Evolutionary conservation across 495 filamentous ascomycete genomes (phyloP), one percentile per base, ranked within the genome.

Genomic region (Lepidopterella palustris): DNA sequence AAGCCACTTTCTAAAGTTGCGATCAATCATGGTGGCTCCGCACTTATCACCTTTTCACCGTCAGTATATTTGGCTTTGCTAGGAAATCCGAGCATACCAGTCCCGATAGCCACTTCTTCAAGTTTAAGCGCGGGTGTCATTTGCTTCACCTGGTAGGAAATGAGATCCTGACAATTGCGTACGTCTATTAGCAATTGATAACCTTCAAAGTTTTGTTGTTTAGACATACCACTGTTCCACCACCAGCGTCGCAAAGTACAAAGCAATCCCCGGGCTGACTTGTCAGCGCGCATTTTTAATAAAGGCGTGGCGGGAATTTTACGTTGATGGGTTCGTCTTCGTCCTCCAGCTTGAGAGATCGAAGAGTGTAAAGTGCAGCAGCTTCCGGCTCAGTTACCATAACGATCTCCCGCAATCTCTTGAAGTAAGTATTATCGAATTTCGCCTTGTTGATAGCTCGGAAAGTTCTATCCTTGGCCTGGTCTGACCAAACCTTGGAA

Each of bases 41-140:
- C 55, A 57, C 45, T 48, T 57, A 45, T 47, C 55, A 11, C 55
- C 53, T 55, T n/a, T 11, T 11, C 13, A 21, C 13, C 11, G 47
- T 11, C 10, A 11, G 10, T 10, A 42, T 42, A 42, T 10, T 10
- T 10, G n/a, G n/a, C n/a, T n/a, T n/a, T 13, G 23, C 45, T 10
- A 49, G 23, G 18, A 49, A 49, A 5, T 18, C 18, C 18, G 45
- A 49, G 18, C 18, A 49, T 49, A 49, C 45, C 18, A 5, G 45
- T 49, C 5, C 6, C 45, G 23, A n/a, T 5, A 5, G 6, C 45
- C 10, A 49, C 18, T 18, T 49, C 6, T 18, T 18, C 18, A 18
- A 25, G n/a, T n/a, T 25, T 5, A 5, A 49, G 23, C 5, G 5
- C 23, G 6, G 45, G 45, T 18, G n/a, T n/a, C 5, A 18, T 20